Base-by-base conservation (phyloP, 805 yeast genomes). In the Maudiozyma bulderi region DNA sequence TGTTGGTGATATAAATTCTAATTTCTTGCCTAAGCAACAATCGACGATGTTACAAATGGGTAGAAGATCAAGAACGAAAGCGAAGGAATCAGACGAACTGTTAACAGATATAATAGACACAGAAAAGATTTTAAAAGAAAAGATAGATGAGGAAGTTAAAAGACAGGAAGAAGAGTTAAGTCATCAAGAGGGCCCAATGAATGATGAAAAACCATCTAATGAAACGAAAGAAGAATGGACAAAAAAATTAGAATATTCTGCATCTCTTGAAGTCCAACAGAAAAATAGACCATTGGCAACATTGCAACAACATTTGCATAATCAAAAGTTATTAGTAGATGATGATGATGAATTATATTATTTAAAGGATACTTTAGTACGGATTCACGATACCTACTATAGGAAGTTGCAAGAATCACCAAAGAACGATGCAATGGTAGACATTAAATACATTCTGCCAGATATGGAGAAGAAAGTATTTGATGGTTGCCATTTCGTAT, bases 1-100 rank as follows among this genome's bases (percentile, higher is more conserved):
- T 9, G 88, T 91, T 49, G 99, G 99, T 31, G 99, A 93, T 70
- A 93, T 93, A 60, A 93, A 93, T 60, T 87, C 96, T 20, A 83
- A 88, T 55, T 89, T 89, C 61, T 70, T 93, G 49, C 98, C 99
- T 0, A 82, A 86, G 58, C 86, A 88, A 53, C 81, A 74, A 54
- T 68, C 86, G 0, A 90, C 93, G 6, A 74, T 82, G 60, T 45
- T 65, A 46, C 61, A 61, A 53, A n/a, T 59, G 51, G 54, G 68
- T 41, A 52, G 71, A 61, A 52, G 64, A 45, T 45, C 65, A 48
- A 49, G 65, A 47, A 43, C 58, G 50, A 35, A 66, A 58, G 44
- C 61, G 9, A 54, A 61, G 32, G 62, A 66, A n/a, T 62, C 63
- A 33, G 69, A 66, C 43, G 64, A 60, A 47, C 47, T 65, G 32